A percentile compares a stretch with the other conserved stretches of the same genome.
phyloP scores from a whole-genome alignment of 495 filamentous ascomycete species.

The Echria macrotheca region DNA sequence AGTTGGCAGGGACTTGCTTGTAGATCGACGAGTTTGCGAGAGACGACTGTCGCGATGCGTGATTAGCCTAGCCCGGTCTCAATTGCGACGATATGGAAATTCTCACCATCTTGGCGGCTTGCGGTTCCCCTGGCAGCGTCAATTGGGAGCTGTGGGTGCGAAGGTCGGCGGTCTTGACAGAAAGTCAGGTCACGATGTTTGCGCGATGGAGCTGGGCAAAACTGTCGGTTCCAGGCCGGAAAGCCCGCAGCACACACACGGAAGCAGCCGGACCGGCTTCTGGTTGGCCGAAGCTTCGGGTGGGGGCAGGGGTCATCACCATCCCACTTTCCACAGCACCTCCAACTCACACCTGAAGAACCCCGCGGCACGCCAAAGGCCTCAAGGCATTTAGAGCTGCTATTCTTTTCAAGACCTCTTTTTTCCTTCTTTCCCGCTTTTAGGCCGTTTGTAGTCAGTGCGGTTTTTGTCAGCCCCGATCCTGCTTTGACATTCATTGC shows the following conservation, averaged over 20 bases:
- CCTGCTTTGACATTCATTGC: no score
- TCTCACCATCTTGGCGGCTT: slow-evolving; percentile 37
- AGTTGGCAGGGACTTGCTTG: slow-evolving; percentile 62
- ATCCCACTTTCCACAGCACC: not conserved
- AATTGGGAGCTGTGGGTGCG: slow-evolving; percentile 18
- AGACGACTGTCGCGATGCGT: slow-evolving; percentile 1
- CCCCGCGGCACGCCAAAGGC: no score
- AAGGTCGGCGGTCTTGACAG: slow-evolving; percentile 5
- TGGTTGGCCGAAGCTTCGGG: slow-evolving; percentile 39
- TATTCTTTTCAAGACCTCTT: no score
- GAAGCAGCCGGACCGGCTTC: slow-evolving; percentile 21
- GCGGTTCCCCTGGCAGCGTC: slow-evolving; percentile 15
- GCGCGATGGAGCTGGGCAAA: slow-evolving; percentile 22
- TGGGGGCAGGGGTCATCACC: no score
- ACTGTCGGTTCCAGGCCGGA: slow-evolving; percentile 21
- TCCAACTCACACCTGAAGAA: not conserved
- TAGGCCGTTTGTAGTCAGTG: no score
- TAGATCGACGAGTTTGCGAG: slow-evolving; percentile 48
- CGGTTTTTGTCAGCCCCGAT: no score
- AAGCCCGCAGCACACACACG: slow-evolving; percentile 25
- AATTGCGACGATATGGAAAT: not conserved
- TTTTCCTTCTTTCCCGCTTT: no score
- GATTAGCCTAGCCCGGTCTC: not conserved
- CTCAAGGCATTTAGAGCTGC: no score
- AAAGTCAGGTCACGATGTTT: slow-evolving; percentile 17